Percentiles rank a stretch among this genome's conserved stretches.
Conservation (phyloP, 83 land plant genomes). For the Isoetes engelmannii region DNA sequence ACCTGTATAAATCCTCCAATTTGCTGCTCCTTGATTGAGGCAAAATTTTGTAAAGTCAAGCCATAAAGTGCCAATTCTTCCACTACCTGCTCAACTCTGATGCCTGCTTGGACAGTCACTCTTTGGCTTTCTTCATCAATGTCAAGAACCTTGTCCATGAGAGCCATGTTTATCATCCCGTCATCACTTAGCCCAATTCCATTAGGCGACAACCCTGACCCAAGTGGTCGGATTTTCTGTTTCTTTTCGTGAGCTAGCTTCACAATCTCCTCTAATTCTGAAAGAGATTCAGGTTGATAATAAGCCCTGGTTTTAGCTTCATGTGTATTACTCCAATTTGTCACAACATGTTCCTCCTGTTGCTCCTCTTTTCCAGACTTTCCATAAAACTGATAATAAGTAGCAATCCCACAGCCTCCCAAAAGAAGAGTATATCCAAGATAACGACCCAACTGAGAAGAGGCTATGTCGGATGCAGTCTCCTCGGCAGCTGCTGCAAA, state of each 20-base stretch:
- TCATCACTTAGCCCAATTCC: slow-evolving; percentile 69
- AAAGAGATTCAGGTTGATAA: slow-evolving; percentile 67
- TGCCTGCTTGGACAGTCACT: slow-evolving; percentile 84
- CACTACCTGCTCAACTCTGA: slow-evolving; percentile 76
- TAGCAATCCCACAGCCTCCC: slow-evolving; percentile 61
- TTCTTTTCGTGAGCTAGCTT: slow-evolving; percentile 45
- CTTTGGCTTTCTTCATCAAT: slow-evolving; percentile 61
- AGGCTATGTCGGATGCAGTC: too few relatives aligned
- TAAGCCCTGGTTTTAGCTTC: slow-evolving; percentile 68
- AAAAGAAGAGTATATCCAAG: slow-evolving; percentile 56
- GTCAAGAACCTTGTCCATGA: slow-evolving; percentile 86
- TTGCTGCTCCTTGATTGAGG: slow-evolving; percentile 96
- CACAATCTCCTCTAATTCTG: slow-evolving; percentile 62
- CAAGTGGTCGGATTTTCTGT: slow-evolving; percentile 75
- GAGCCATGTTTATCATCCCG: slow-evolving; percentile 91
- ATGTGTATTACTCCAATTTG: slow-evolving; percentile 98
- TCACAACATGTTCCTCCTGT: slow-evolving; percentile 64
- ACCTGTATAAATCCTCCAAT: slow-evolving; percentile 97
- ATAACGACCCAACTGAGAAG: too few relatives aligned
- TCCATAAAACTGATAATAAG: slow-evolving; percentile 74
- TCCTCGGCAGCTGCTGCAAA: too few relatives aligned
- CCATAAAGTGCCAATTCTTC: slow-evolving; percentile 75
- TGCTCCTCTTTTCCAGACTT: slow-evolving; percentile 42
- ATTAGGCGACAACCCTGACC: slow-evolving; percentile 95
- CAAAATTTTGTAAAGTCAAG: slow-evolving; percentile 87